Percentiles rank a stretch among this genome's conserved stretches.
phyloP scores from a whole-genome alignment of 1,284 basidiomycete species.

The Phlebopus sp. region DNA sequence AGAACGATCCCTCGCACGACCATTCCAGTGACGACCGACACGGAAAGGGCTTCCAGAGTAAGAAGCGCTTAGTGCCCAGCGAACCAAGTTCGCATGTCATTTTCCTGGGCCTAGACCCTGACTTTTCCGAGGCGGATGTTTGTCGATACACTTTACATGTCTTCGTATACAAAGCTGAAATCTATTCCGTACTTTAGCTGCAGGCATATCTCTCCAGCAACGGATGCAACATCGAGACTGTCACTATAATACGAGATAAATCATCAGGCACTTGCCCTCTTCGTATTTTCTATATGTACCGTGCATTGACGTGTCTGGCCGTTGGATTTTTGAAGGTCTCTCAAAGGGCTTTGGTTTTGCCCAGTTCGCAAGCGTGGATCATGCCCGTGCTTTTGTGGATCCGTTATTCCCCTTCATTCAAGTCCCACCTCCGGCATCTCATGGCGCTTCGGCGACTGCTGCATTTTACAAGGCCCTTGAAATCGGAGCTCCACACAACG shows the following conservation, averaged over 20 bases:
- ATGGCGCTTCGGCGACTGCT: conserved; percentile 68
- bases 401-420: conserved; percentile 82
- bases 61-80: conserved; percentile 73
- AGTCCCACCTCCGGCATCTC: conserved; percentile 80
- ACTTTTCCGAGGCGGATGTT: conserved; percentile 88
- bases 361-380: conserved; percentile 79
- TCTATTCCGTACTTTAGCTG: conserved; percentile 50
- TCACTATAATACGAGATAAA: conserved; percentile 92
- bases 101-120: conserved; percentile 85
- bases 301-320: conserved; percentile 67
- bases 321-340: conserved; percentile 70
- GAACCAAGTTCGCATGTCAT: conserved; percentile 87
- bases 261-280: conserved; percentile 86
- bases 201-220: conserved; percentile 73
- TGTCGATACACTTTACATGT: conserved; percentile 43
- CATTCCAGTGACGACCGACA: conserved; percentile 45
- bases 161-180: conserved; percentile 40
- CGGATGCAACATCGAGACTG: conserved; percentile 74
- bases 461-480: conserved; percentile 70
- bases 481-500: conserved; percentile 59
- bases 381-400: conserved; percentile 84
- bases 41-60: conserved; percentile 44
- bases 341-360: conserved; percentile 95
- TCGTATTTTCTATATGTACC: conserved; percentile 62
- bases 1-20: conserved; percentile 36